Conservation (phyloP, 116 monocot genomes). For the Posidonia oceanica region DNA sequence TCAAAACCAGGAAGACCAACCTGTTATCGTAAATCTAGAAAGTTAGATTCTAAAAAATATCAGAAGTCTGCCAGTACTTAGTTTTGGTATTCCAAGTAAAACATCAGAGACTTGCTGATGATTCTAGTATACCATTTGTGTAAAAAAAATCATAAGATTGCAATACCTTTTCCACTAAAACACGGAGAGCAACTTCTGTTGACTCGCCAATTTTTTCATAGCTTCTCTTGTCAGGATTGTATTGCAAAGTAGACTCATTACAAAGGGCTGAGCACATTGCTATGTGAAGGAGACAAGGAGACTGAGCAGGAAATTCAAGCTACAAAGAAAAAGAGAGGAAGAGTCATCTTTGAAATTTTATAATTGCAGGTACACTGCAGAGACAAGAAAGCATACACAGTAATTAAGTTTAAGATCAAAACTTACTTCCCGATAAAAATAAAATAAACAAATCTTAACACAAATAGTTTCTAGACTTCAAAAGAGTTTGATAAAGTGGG, state of each 20-base stretch:
- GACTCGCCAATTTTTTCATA: constrained; percentile 99
- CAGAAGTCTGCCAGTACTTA: not conserved
- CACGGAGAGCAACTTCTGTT: constrained; percentile 97
- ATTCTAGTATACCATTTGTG: not conserved
- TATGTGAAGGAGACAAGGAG: constrained; percentile 94
- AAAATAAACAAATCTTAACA: no score
- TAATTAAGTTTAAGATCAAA: no score
- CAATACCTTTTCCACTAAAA: constrained; percentile 92
- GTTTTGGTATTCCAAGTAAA: not conserved
- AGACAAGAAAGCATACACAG: not conserved
- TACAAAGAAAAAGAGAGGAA: constrained; percentile 18
- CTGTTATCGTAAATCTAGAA: constrained; percentile 22
- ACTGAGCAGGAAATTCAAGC: constrained; percentile 95
- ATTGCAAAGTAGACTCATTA: constrained; percentile 95
- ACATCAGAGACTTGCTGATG: not conserved
- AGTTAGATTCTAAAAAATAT: not conserved
- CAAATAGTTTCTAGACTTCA: no score
- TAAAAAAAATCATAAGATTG: not conserved
- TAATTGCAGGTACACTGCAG: no score
- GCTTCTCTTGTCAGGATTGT: constrained; percentile 89
- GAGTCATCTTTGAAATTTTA: not conserved
- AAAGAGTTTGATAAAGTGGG: no score
- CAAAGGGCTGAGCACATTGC: constrained; percentile 99
- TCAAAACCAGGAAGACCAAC: constrained; percentile 99
- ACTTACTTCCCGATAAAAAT: no score